A percentile compares a stretch with the other conserved stretches of the same genome.
Evolutionary conservation across 768 basidiomycete genomes (phyloP).

Genomic region (Phanerochaete carnosa): DNA sequence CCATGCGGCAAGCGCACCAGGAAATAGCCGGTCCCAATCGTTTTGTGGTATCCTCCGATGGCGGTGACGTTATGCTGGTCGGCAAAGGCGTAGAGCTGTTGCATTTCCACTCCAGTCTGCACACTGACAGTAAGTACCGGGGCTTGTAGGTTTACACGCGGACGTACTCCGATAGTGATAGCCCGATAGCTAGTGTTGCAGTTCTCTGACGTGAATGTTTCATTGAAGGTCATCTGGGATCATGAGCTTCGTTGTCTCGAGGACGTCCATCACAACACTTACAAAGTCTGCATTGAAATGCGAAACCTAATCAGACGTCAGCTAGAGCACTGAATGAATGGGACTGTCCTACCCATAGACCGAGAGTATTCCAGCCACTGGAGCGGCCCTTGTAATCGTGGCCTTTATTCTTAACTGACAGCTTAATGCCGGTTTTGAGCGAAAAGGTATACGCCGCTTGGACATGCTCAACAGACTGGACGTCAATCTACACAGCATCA

Average conservation of each 20-base stretch:
- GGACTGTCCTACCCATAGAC: slow-evolving; percentile 21
- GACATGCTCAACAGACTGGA: slow-evolving; percentile 19
- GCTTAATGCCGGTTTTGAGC: slow-evolving; percentile 17
- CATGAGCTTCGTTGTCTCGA: not conserved
- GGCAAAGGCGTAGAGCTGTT: slow-evolving; percentile 32
- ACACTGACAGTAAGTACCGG: not conserved
- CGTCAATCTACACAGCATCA: not conserved
- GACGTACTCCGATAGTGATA: slow-evolving; percentile 27
- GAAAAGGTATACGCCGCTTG: slow-evolving; percentile 26
- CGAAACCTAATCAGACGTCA: too few species aligned
- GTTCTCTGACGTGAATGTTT: slow-evolving; percentile 14
- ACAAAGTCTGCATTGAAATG: slow-evolving; percentile 11
- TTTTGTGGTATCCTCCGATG: slow-evolving; percentile 32
- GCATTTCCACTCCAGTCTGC: slow-evolving; percentile 30
- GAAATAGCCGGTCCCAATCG: slow-evolving; percentile 36
- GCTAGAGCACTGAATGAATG: too few species aligned
- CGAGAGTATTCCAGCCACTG: slow-evolving; percentile 22
- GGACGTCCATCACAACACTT: not conserved
- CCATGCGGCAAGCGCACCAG: slow-evolving; percentile 21
- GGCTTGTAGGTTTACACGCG: not conserved
- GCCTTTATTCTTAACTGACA: slow-evolving; percentile 32
- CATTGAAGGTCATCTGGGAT: slow-evolving; percentile 13
- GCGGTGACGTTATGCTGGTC: slow-evolving; percentile 33
- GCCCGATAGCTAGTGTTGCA: slow-evolving; percentile 24
- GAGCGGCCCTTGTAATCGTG: slow-evolving; percentile 34